Evolutionary conservation across 495 filamentous ascomycete genomes (phyloP).

Genomic region (Annulohypoxylon stygium): DNA sequence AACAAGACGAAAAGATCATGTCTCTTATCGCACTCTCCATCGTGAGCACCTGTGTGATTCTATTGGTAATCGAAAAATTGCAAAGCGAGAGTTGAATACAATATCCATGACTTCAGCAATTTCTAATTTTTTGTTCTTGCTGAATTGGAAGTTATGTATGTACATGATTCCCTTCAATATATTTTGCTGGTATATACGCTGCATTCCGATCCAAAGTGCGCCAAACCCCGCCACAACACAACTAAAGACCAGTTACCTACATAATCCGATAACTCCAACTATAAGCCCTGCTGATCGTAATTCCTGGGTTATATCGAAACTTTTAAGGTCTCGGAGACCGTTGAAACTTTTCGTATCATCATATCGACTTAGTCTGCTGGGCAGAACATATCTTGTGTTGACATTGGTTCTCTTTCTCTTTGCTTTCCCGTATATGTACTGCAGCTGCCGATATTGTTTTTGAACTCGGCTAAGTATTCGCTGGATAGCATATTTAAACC

Average conservation of each 20-base stretch:
- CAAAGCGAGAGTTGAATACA: conserved; percentile 19
- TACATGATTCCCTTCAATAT: conserved; percentile 36
- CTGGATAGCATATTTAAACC: conserved; percentile 54
- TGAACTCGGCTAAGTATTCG: conserved; percentile 59
- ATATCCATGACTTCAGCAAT: conserved; percentile 6
- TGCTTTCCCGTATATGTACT: conserved; percentile 45
- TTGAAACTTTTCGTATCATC: neutral
- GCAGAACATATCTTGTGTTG: conserved; percentile 54
- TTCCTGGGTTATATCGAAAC: conserved; percentile 24
- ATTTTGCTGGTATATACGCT: conserved; percentile 23
- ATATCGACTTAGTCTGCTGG: conserved; percentile 10
- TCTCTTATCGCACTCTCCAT: conserved; percentile 82
- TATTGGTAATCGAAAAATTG: conserved; percentile 59
- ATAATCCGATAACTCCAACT: conserved; percentile 17
- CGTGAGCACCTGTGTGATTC: conserved; percentile 77
- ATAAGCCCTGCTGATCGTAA: neutral
- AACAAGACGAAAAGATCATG: conserved; percentile 67
- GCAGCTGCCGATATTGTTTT: conserved; percentile 57
- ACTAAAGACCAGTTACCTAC: conserved; percentile 16
- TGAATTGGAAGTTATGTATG: conserved; percentile 37
- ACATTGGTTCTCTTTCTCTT: conserved; percentile 34
- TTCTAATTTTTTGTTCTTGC: neutral
- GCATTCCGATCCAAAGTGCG: conserved; percentile 17
- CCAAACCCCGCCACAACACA: conserved; percentile 22
- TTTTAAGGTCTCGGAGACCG: conserved; percentile 1